Evolutionary conservation across 345 rosid species (phyloP).

Genomic region (Moringa oleifera): DNA sequence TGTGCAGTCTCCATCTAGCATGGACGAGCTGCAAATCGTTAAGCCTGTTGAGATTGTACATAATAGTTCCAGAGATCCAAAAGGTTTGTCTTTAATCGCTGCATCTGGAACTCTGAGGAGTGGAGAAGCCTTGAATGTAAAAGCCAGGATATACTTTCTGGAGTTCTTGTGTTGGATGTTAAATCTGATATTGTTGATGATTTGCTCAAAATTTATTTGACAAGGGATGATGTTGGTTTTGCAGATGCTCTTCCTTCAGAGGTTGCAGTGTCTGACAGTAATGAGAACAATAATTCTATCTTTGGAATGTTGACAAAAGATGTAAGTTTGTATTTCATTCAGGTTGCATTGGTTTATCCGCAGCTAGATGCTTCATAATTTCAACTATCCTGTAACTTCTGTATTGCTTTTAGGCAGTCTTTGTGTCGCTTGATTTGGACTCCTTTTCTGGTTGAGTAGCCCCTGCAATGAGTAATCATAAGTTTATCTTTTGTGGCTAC

Average conservation of each 20-base stretch:
- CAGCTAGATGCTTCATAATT: neutral
- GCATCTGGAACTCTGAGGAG: neutral
- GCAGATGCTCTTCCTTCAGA: too few relatives aligned
- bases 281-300: constrained; percentile 5
- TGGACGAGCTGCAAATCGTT: too few relatives aligned
- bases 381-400: neutral
- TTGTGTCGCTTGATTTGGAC: neutral
- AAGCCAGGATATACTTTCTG: too few relatives aligned
- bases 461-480: neutral
- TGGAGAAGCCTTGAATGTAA: neutral
- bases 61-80: too few relatives aligned
- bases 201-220: too few relatives aligned
- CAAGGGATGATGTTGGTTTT: too few relatives aligned
- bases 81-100: constrained; percentile 1
- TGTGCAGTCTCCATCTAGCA: too few relatives aligned
- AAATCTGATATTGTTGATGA: too few relatives aligned
- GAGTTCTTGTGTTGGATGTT: too few relatives aligned
- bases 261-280: constrained; percentile 10
- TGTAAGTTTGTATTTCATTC: constrained; percentile 2
- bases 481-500: too few relatives aligned
- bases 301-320: constrained; percentile 12
- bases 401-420: neutral
- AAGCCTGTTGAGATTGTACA: too few relatives aligned
- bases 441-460: too few relatives aligned
- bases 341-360: neutral